phyloP scores from a whole-genome alignment of 2,329 filamentous ascomycete genomes.

The Aspergillus sp. region DNA sequence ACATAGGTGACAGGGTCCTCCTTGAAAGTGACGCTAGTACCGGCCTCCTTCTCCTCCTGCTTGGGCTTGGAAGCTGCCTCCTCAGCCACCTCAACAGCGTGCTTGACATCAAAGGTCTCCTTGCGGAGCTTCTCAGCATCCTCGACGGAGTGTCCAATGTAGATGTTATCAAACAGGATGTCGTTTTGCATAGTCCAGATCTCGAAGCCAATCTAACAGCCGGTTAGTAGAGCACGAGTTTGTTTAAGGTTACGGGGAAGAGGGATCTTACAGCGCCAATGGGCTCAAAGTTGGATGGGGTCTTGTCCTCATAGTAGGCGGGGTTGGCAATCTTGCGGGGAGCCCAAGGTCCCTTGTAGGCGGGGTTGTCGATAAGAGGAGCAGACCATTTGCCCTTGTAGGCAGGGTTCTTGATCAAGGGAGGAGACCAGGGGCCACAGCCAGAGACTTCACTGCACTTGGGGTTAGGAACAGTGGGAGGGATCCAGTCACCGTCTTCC shows the following conservation, averaged over 20 bases:
- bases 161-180: constrained; percentile 99
- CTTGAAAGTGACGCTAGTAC: constrained; percentile 74
- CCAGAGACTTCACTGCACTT: constrained; percentile 93
- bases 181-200: constrained; percentile 99
- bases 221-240: constrained; percentile 1
- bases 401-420: constrained; percentile 88
- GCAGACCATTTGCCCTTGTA: constrained; percentile 99
- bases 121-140: constrained; percentile 86
- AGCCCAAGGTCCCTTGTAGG: constrained; percentile 94
- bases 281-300: constrained; percentile 92
- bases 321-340: constrained; percentile 98
- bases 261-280: constrained; percentile 84
- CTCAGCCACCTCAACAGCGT: constrained; percentile 74
- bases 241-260: not conserved
- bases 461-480: constrained; percentile 88
- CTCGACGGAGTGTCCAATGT: constrained; percentile 94
- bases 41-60: constrained; percentile 68
- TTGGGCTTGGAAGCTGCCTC: constrained; percentile 81
- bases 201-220: constrained; percentile 83
- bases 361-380: constrained; percentile 92
- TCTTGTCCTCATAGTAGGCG: constrained; percentile 95
- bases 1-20: constrained; percentile 87
- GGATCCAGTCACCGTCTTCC: constrained; percentile 96
- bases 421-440: constrained; percentile 89
- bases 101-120: constrained; percentile 90